Evolutionary conservation across 495 filamentous ascomycete genomes (phyloP), one percentile per base, ranked within the genome.

Genomic region (Daldinia caldariorum): DNA sequence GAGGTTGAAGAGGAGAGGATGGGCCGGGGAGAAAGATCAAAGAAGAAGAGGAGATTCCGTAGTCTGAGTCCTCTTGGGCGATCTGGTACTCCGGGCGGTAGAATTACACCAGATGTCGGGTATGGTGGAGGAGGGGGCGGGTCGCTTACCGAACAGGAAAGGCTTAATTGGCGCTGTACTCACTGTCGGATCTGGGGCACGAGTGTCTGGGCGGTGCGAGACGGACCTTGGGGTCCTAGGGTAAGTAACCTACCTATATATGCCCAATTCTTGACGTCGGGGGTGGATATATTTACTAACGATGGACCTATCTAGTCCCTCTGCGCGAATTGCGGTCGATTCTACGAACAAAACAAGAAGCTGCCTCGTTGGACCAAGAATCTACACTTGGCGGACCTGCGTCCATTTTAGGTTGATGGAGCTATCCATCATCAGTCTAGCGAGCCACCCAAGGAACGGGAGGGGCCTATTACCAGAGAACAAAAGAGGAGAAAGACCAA

Each of bases 11-110:
- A 83, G 74, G 84, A 84, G 72, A 89, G 73, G 18, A 90, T 94
- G 87, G 97, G 93, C 32, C 84, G 92, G 50, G 94, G 95, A 18
- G 92, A 97, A 81, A 79, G 96, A 62, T 92, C 90, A 75, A 94
- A 97, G 87, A 94, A 97, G 80, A 98, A 97, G 85, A 87, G 91
- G 72, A 84, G 95, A 9, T 96, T 97, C 80, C 86, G 94, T 47
- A 97, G 94, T 77, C 78, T 97, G 63, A 97, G 92, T 76, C 94
- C 94, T 2, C 69, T 86, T 26, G 87, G 84, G 37, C 79, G 90
- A 70, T 81, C 87, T 57, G 88, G 89, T 31, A 92, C 91, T 9
- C 90, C 91, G 9, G 89, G 88, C 29, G 80, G 81, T 5, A 84
- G 92, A 69, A 90, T 88, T 2, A 95, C 91, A 1, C 92, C 92